These are phyloP conservation scores for Rhizopogon vulgaris DNA, from an alignment of 768 basidiomycete species.

Conservation along the genomic window DNA sequence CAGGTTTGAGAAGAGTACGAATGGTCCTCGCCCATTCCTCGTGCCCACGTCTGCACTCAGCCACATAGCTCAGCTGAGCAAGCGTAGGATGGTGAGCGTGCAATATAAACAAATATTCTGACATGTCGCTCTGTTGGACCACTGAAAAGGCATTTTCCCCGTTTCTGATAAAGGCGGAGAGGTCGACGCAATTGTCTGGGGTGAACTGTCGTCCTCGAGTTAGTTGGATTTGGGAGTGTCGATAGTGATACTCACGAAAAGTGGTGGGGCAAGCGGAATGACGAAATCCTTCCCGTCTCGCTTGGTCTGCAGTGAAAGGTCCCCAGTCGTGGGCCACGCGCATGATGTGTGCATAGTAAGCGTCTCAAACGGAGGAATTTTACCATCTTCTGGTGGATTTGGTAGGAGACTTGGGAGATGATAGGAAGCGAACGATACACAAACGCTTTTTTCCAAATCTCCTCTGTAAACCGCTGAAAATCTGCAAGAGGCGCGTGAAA, in stretches of 20 bases:
- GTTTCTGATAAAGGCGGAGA: constrained; percentile 36
- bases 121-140: constrained; percentile 36
- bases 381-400: constrained; percentile 9
- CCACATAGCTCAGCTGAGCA: constrained; percentile 32
- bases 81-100: constrained; percentile 45
- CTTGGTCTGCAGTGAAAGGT: constrained; percentile 11
- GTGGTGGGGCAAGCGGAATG: constrained; percentile 23
- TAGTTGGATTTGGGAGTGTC: not conserved
- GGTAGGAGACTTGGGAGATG: constrained; percentile 18
- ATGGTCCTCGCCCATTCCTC: constrained; percentile 18
- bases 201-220: constrained; percentile 29
- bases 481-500: not conserved
- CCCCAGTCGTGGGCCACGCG: constrained; percentile 37
- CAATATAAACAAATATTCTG: constrained; percentile 39
- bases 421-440: constrained; percentile 43
- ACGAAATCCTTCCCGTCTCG: constrained; percentile 3
- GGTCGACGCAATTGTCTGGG: constrained; percentile 43
- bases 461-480: constrained; percentile 21
- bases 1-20: constrained; percentile 10
- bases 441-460: constrained; percentile 30
- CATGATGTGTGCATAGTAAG: constrained; percentile 25
- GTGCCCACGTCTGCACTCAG: constrained; percentile 5
- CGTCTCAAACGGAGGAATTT: constrained; percentile 11
- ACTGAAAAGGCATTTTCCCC: constrained; percentile 42
- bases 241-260: constrained; percentile 30